These are phyloP conservation scores for Hibiscus syriacus DNA, from an alignment of 345 rosid species.

Conservation along the genomic window DNA sequence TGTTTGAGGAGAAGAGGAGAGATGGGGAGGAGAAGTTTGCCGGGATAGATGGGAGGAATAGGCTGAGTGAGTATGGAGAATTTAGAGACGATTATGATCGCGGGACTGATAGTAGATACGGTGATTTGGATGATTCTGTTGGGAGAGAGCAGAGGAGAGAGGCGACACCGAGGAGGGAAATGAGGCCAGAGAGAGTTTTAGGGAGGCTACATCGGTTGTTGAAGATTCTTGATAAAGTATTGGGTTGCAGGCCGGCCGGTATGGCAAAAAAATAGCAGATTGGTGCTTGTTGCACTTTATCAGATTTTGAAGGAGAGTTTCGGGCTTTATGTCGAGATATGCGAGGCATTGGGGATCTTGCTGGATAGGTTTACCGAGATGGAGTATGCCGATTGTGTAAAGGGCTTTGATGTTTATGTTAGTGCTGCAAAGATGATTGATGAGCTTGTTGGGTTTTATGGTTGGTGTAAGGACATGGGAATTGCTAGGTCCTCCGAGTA, in stretches of 20 bases:
- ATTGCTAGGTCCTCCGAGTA: constrained; percentile 87
- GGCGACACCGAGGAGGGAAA: constrained; percentile 60
- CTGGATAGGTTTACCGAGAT: constrained; percentile 77
- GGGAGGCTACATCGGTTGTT: constrained; percentile 63
- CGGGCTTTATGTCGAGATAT: constrained; percentile 66
- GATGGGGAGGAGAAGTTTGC: constrained; percentile 34
- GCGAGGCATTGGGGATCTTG: constrained; percentile 75
- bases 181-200: constrained; percentile 69
- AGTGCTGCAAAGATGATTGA: constrained; percentile 80
- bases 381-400: constrained; percentile 78
- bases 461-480: constrained; percentile 85
- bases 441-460: constrained; percentile 63
- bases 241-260: constrained; percentile 75
- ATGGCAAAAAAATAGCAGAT: constrained; percentile 64
- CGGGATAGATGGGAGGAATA: constrained; percentile 31
- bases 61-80: constrained; percentile 31
- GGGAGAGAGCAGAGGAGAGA: constrained; percentile 29
- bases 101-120: constrained; percentile 45
- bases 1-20: constrained; percentile 45
- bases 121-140: constrained; percentile 54
- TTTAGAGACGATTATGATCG: constrained; percentile 27
- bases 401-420: constrained; percentile 80
- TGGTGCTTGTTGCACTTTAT: constrained; percentile 63
- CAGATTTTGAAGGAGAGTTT: constrained; percentile 85
- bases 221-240: constrained; percentile 61